phyloP scores from a whole-genome alignment of 2,329 filamentous ascomycete genomes.

The Diaporthe velutina region DNA sequence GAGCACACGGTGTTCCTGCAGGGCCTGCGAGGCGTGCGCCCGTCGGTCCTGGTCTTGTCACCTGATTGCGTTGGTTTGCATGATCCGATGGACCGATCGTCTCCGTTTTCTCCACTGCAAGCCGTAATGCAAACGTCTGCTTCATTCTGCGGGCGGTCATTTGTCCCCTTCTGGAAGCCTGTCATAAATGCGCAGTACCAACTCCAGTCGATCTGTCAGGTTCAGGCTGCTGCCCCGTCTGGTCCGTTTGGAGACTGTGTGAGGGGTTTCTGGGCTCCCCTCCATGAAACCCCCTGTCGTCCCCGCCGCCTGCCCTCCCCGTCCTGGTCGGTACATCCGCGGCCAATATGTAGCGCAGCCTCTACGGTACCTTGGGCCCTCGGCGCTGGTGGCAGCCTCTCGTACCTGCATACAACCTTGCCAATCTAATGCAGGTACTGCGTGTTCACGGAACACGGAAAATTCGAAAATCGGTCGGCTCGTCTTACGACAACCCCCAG shows the following conservation, averaged over 20 bases:
- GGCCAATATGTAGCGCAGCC: conserved; percentile 27
- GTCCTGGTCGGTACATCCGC: conserved; percentile 36
- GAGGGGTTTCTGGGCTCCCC: conserved; percentile 33
- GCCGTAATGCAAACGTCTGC: conserved; percentile 31
- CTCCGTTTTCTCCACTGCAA: conserved; percentile 31
- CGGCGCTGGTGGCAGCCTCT: conserved; percentile 30
- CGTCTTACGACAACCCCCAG: conserved; percentile 25
- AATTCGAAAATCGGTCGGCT: conserved; percentile 25
- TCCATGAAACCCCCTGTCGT: conserved; percentile 31
- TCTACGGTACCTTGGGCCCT: conserved; percentile 19
- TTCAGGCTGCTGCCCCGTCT: conserved; percentile 30
- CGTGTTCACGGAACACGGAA: conserved; percentile 30
- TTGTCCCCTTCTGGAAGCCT: conserved; percentile 39
- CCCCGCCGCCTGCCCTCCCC: conserved; percentile 26
- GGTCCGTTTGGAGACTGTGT: conserved; percentile 29
- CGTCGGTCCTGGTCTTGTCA: conserved; percentile 1
- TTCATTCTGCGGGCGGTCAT: conserved; percentile 36
- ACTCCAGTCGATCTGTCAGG: conserved; percentile 34
- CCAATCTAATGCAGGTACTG: conserved; percentile 36
- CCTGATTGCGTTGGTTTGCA: conserved; percentile 38
- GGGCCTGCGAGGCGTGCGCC: not conserved
- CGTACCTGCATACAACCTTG: conserved; percentile 37
- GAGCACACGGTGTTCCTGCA: conserved; percentile 28
- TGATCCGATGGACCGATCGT: conserved; percentile 21
- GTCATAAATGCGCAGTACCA: conserved; percentile 33